A percentile compares a stretch with the other conserved stretches of the same genome.
These are phyloP conservation scores for Aegilops longissima DNA, from an alignment of 176 grass and related monocot genomes.

Conservation along the genomic window DNA sequence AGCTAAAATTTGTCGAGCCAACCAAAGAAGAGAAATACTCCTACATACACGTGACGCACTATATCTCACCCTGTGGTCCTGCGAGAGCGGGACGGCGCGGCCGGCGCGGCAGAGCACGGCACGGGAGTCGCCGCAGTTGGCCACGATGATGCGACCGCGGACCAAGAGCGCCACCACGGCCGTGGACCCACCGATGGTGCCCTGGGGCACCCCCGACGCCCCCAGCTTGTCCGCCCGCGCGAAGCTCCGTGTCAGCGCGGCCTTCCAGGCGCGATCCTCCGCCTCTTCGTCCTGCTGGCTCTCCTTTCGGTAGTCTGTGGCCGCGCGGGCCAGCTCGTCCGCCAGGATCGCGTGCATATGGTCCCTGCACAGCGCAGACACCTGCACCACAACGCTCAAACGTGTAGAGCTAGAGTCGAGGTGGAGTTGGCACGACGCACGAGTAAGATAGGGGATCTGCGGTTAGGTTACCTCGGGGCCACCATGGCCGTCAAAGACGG, in stretches of 20 bases:
- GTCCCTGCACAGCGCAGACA: conserved; percentile 49
- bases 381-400: conserved; percentile 36
- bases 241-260: conserved; percentile 50
- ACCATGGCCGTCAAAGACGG: conserved; percentile 81
- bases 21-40: background rate
- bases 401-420: background rate
- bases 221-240: conserved; percentile 26
- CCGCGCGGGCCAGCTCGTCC: conserved; percentile 42
- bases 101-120: conserved; percentile 65
- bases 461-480: conserved; percentile 47
- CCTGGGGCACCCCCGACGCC: conserved; percentile 26
- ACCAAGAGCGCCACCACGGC: conserved; percentile 65
- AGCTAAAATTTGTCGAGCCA: background rate
- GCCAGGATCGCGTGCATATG: conserved; percentile 43
- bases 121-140: conserved; percentile 84
- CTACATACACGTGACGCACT: background rate
- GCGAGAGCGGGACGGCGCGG: conserved; percentile 51
- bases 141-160: conserved; percentile 46
- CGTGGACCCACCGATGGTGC: conserved; percentile 62
- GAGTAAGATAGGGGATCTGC: too few relatives aligned
- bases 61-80: conserved; percentile 75
- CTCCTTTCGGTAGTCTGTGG: background rate
- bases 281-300: background rate
- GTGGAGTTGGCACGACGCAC: background rate
- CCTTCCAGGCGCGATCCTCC: conserved; percentile 31